These are phyloP conservation scores for Groenewaldozyma sp. DNA, from an alignment of 1,139 yeast genomes.

Conservation along the genomic window DNA sequence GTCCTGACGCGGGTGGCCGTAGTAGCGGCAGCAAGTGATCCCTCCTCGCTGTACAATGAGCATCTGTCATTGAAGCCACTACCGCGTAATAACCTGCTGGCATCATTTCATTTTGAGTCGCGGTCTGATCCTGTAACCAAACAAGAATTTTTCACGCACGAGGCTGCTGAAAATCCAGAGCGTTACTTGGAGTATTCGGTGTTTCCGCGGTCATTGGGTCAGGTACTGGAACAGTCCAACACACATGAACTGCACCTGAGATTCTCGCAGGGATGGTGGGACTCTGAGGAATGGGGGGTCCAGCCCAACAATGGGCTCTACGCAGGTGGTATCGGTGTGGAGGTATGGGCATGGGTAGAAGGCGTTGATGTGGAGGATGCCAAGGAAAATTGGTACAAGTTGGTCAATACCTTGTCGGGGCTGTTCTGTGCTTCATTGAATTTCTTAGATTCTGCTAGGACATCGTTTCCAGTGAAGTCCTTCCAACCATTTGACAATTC, in stretches of 20 bases:
- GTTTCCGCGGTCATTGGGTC: slow-evolving; percentile 78
- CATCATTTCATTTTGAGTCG: slow-evolving; percentile 60
- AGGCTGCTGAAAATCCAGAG: slow-evolving; percentile 16
- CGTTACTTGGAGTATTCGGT: slow-evolving; percentile 50
- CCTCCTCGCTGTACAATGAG: slow-evolving; percentile 41
- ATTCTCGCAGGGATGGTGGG: slow-evolving; percentile 96
- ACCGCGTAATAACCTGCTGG: slow-evolving; percentile 56
- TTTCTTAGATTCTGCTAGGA: slow-evolving; percentile 70
- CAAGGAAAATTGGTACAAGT: slow-evolving; percentile 53
- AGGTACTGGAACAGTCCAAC: slow-evolving; percentile 56
- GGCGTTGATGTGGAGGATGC: slow-evolving; percentile 51
- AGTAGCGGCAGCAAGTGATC: no score
- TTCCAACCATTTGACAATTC: slow-evolving; percentile 33
- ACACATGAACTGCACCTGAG: slow-evolving; percentile 73
- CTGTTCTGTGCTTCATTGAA: slow-evolving; percentile 92
- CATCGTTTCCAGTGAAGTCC: slow-evolving; percentile 58
- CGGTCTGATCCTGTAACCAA: slow-evolving; percentile 38
- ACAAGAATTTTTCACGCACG: slow-evolving; percentile 22
- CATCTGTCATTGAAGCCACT: slow-evolving; percentile 54
- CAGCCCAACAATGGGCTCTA: slow-evolving; percentile 62
- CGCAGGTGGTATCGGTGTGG: slow-evolving; percentile 95
- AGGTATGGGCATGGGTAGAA: slow-evolving; percentile 78
- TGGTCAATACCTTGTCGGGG: slow-evolving; percentile 77
- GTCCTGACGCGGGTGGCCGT: no score
- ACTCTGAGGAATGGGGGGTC: slow-evolving; percentile 77